A percentile compares a stretch with the other conserved stretches of the same genome.
Conservation (phyloP, 208 protist genomes). For the Acanthamoeba rhysodes region DNA sequence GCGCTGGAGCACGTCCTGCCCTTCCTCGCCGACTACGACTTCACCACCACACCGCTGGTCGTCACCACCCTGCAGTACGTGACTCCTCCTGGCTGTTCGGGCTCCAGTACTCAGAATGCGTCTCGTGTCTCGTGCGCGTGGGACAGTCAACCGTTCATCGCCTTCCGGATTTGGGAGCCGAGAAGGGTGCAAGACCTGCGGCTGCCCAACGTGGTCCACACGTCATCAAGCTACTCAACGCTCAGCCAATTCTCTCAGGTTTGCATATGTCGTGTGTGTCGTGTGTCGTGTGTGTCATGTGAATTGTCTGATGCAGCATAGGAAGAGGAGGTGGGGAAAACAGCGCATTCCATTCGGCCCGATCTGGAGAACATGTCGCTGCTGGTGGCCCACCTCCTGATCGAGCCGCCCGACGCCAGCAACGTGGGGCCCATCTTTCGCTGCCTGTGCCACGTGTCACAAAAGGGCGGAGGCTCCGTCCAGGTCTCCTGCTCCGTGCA, state of each 20-base stretch:
- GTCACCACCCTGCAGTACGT: not conserved
- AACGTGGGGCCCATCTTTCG: not conserved
- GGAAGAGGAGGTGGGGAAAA: not conserved
- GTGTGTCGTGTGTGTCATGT: not conserved
- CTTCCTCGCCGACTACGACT: not conserved
- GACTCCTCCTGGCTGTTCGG: too few species aligned
- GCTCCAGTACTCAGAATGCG: too few species aligned
- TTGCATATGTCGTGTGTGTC: not conserved
- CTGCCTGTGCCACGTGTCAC: not conserved
- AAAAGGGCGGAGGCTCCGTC: not conserved
- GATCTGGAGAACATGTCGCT: slow-evolving; percentile 1
- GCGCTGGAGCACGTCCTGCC: not conserved
- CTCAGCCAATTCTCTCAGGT: not conserved
- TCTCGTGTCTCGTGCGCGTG: not conserved
- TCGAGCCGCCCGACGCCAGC: not conserved
- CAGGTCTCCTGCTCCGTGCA: not conserved
- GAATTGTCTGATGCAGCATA: not conserved
- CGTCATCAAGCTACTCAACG: not conserved
- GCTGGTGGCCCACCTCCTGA: not conserved
- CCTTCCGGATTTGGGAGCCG: not conserved
- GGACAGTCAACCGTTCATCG: not conserved
- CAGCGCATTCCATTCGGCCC: not conserved
- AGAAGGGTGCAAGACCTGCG: not conserved
- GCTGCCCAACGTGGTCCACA: not conserved
- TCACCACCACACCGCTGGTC: not conserved